Conservation (phyloP, 495 filamentous ascomycete genomes). For the Daldinia concentrica region DNA sequence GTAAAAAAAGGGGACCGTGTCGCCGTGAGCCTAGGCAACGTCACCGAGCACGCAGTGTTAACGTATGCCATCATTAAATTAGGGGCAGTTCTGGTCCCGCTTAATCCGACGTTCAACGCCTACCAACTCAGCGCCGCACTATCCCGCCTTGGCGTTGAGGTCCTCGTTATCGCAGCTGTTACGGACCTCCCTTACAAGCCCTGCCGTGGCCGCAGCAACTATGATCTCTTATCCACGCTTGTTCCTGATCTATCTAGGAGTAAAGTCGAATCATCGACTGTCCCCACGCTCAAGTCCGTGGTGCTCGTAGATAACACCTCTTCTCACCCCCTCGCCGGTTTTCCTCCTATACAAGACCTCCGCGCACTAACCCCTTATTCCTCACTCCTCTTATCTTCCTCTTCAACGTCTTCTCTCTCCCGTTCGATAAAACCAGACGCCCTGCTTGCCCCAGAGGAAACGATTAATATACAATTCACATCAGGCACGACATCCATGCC, state of each 20-base stretch:
- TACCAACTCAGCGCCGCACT: constrained; percentile 81
- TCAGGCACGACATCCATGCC: constrained; percentile 89
- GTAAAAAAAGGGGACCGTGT: constrained; percentile 88
- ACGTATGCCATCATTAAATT: constrained; percentile 94
- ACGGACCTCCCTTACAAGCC: constrained; percentile 85
- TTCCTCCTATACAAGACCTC: constrained; percentile 40
- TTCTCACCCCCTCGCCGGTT: constrained; percentile 52
- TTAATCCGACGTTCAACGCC: constrained; percentile 91
- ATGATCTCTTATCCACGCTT: constrained; percentile 71
- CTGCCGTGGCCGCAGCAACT: constrained; percentile 75
- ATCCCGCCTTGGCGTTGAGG: constrained; percentile 74
- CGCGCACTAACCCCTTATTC: constrained; percentile 63
- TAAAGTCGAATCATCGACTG: constrained; percentile 67
- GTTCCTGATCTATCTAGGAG: constrained; percentile 63
- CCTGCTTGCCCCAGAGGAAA: constrained; percentile 70
- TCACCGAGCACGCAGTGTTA: constrained; percentile 78
- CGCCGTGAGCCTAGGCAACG: constrained; percentile 86
- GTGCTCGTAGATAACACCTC: constrained; percentile 84
- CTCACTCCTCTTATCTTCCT: constrained; percentile 50
- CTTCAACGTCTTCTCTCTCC: constrained; percentile 33
- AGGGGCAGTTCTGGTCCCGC: constrained; percentile 87
- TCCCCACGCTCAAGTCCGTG: constrained; percentile 75
- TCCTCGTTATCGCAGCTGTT: constrained; percentile 85
- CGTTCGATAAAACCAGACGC: constrained; percentile 54
- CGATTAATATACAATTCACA: constrained; percentile 96